A percentile compares a stretch with the other conserved stretches of the same genome.
These are phyloP conservation scores for Parsonsia alboflavescens DNA, from an alignment of 257 asterid genomes.

Conservation along the genomic window DNA sequence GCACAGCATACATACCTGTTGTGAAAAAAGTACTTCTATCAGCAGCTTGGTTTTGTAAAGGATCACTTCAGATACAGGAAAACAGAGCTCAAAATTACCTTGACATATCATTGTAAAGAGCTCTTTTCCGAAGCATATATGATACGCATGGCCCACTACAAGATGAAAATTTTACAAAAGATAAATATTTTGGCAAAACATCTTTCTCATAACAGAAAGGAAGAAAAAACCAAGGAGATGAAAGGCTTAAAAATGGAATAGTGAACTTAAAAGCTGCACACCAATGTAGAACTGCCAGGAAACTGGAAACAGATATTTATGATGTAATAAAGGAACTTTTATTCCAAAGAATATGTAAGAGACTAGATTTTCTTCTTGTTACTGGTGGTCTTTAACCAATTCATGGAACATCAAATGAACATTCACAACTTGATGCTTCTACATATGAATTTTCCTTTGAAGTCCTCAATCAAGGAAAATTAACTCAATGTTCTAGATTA, in stretches of 20 bases:
- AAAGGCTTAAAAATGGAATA: background rate
- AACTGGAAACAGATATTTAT: background rate
- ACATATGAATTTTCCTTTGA: background rate
- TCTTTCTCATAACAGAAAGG: no score
- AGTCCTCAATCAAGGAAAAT: background rate
- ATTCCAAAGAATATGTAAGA: background rate
- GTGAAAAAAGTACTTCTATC: conserved; percentile 12
- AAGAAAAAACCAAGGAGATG: background rate
- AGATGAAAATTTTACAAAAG: conserved; percentile 4
- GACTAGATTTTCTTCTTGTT: background rate
- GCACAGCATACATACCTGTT: conserved; percentile 92
- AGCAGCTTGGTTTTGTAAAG: conserved; percentile 6
- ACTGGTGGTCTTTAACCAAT: background rate
- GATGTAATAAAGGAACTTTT: background rate
- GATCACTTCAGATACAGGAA: conserved; percentile 7
- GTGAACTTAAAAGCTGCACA: background rate
- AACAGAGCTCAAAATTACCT: conserved; percentile 42
- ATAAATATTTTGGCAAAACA: no score
- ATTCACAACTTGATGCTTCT: background rate
- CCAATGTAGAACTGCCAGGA: background rate
- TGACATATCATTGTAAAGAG: conserved; percentile 98
- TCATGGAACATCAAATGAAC: conserved; percentile 2
- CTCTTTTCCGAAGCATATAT: conserved; percentile 92
- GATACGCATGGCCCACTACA: conserved; percentile 94
- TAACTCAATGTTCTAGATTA: background rate